Evolutionary conservation across 73 alveolate species (phyloP).

Genomic region (Tetrahymena malaccensis): DNA sequence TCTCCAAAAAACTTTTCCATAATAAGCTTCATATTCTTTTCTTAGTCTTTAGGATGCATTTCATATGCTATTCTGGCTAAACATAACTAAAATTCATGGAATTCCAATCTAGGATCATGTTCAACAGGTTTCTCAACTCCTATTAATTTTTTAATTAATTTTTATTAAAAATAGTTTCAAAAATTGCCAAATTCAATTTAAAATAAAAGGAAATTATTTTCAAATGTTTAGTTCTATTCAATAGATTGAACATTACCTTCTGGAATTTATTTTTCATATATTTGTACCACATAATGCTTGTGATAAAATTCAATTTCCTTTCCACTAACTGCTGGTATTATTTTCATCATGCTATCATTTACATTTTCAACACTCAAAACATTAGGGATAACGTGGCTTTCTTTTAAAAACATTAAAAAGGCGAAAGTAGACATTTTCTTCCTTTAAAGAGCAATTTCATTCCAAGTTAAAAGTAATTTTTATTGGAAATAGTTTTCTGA

Average conservation of each 20-base stretch:
- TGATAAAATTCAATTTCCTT: conserved; percentile 31
- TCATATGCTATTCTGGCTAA: conserved; percentile 37
- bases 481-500: conserved; percentile 1
- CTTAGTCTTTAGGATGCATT: conserved; percentile 31
- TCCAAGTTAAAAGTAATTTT: conserved; percentile 17
- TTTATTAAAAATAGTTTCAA: background rate
- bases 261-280: conserved; percentile 13
- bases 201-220: too few species aligned
- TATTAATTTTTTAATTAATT: background rate
- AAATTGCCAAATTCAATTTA: too few species aligned
- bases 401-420: conserved; percentile 18
- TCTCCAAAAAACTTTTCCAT: conserved; percentile 8
- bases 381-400: conserved; percentile 32
- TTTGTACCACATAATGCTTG: conserved; percentile 1
- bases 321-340: conserved; percentile 22
- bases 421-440: conserved; percentile 23
- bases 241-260: background rate
- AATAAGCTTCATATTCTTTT: conserved; percentile 3
- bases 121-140: background rate
- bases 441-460: conserved; percentile 10
- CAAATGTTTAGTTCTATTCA: too few species aligned
- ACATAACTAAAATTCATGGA: conserved; percentile 28
- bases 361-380: conserved; percentile 16
- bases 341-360: conserved; percentile 11
- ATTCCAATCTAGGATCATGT: conserved; percentile 8